Evolutionary conservation across 2,329 filamentous ascomycete species (phyloP).

Genomic region (Cladosporium sp.): DNA sequence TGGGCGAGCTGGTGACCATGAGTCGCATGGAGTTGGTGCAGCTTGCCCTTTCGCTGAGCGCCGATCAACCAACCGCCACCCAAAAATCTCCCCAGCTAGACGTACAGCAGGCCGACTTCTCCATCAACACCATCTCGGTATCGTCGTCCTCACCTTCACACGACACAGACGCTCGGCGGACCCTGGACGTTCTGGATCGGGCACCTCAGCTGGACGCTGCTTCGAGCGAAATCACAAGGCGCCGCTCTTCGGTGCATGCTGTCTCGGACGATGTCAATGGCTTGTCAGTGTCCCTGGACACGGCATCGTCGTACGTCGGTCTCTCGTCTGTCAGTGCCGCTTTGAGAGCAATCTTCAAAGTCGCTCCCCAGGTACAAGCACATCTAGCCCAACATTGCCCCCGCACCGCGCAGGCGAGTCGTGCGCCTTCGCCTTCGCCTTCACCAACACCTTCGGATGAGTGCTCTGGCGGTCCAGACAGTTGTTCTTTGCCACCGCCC

Average conservation of each 20-base stretch:
- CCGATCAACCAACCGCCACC: not conserved
- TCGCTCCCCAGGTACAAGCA: slow-evolving; percentile 14
- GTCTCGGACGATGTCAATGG: slow-evolving; percentile 24
- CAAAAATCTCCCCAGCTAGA: slow-evolving; percentile 39
- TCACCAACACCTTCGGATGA: slow-evolving; percentile 23
- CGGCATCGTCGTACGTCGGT: slow-evolving; percentile 18
- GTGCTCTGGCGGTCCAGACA: slow-evolving; percentile 14
- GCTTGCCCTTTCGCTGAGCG: slow-evolving; percentile 22
- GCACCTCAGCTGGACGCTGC: slow-evolving; percentile 51
- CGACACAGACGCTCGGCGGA: slow-evolving; percentile 32
- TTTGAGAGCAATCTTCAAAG: slow-evolving; percentile 19
- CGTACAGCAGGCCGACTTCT: slow-evolving; percentile 27
- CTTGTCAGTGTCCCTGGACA: slow-evolving; percentile 16
- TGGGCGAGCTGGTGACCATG: slow-evolving; percentile 34
- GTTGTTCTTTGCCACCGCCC: slow-evolving; percentile 7
- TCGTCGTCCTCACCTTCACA: not conserved
- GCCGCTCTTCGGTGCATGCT: slow-evolving; percentile 36
- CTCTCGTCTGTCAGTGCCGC: slow-evolving; percentile 20
- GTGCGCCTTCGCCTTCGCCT: slow-evolving; percentile 14
- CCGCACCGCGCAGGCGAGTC: slow-evolving; percentile 16
- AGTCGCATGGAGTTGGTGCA: slow-evolving; percentile 39
- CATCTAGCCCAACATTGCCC: slow-evolving; percentile 19
- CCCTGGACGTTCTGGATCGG: slow-evolving; percentile 61
- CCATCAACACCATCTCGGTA: not conserved
- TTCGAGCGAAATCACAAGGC: slow-evolving; percentile 43